phyloP scores from a whole-genome alignment of 352 stramenopile genomes.

The Halophytophthora batemanensis region DNA sequence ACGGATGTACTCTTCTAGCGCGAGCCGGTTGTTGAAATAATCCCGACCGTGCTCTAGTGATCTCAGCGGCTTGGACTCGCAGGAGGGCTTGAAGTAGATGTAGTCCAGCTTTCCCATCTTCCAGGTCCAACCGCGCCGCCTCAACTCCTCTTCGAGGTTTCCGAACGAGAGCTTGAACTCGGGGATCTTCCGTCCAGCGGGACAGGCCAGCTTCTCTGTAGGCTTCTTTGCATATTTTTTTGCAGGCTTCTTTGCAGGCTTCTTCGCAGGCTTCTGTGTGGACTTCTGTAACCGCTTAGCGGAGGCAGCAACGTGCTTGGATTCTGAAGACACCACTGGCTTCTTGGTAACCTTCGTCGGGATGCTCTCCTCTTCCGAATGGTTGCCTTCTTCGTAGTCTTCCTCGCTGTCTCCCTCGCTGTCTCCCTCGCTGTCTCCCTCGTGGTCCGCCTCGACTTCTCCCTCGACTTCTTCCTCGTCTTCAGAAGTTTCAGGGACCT shows the following conservation, averaged over 20 bases:
- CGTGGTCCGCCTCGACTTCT: conserved; percentile 21
- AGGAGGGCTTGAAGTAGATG: conserved; percentile 58
- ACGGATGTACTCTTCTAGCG: conserved; percentile 47
- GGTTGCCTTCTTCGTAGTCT: conserved; percentile 15
- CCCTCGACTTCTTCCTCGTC: conserved; percentile 14
- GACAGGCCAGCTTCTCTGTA: conserved; percentile 6
- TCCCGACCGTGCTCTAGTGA: conserved; percentile 31
- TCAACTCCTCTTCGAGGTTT: conserved; percentile 57
- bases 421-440: conserved; percentile 8
- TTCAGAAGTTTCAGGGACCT: conserved; percentile 15
- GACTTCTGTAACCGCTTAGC: not conserved
- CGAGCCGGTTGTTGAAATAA: conserved; percentile 44
- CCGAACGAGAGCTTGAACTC: conserved; percentile 60
- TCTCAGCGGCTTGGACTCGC: conserved; percentile 21
- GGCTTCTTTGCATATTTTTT: conserved; percentile 13
- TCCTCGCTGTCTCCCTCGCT: conserved; percentile 11
- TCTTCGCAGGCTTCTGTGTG: conserved; percentile 9
- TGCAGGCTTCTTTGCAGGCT: conserved; percentile 11
- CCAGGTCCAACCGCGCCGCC: conserved; percentile 65
- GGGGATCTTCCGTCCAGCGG: conserved; percentile 25
- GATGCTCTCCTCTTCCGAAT: not conserved
- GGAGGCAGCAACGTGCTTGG: too few relatives aligned
- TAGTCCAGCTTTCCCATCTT: conserved; percentile 33
- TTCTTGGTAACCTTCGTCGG: conserved; percentile 1
- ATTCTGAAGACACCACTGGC: not conserved